Evolutionary conservation across 2,329 filamentous ascomycete species (phyloP), one percentile per base, ranked within the genome.

Genomic region (Epichloe elymi): DNA sequence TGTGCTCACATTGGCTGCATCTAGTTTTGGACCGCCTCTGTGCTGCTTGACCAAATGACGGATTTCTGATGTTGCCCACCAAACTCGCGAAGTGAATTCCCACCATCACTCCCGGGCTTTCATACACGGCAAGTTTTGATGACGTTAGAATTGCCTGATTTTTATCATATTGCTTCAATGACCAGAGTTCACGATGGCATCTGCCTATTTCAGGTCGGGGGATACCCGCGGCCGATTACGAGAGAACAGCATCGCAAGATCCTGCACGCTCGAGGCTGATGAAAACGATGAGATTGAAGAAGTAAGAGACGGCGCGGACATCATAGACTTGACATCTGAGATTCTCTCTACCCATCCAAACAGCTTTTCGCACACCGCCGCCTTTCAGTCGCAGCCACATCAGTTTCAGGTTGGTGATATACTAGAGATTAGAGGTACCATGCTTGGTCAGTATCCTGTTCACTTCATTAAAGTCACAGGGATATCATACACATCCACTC

Each of bases 401-500:
- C 20, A 40, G 3, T 55, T 65, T 20, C 52, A 58, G 23, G 33
- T 55, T 3, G 62, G 59, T 0, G 59, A 59, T 3, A 59, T 67
- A 5, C 52, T 70, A 12, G 57, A 68, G 39, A 52, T 70, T 2
- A 36, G 48, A 6, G 23, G 56, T 12, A 57, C 57, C 7, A 30
- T 39, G 1, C 37, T 62, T 5, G 61, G 60, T 4, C 48, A 52
- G 1, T 61, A 60, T 38, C 48, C 53, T 2, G 57, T 71, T 5
- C 44, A 65, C 2, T 70, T 68, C 50, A 63, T 76, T 30, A 57
- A 69, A 52, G 71, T 78, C 59, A 67, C 67, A 44, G 54, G 58
- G 1, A 70, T 78, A 39, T 62, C 73, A 19, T 56, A 66, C 26
- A 47, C 61, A 33, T 41, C 35, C 0, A 48, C 49, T 0, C 59